These are phyloP conservation scores for Candida boidinii DNA, from an alignment of 805 yeast genomes.

Conservation along the genomic window DNA sequence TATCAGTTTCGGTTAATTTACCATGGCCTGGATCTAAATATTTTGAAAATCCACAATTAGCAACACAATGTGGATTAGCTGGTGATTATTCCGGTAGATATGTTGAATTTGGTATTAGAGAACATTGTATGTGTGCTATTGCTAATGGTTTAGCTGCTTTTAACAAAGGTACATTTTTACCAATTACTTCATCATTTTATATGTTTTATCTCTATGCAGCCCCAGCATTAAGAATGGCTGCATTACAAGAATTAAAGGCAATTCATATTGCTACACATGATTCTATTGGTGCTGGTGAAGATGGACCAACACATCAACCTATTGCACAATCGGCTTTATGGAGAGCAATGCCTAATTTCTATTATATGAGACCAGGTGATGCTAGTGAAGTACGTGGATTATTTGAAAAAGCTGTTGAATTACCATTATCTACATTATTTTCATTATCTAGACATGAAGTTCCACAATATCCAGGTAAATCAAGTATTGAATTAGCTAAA, in stretches of 20 bases:
- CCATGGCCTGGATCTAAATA: slow-evolving; percentile 21
- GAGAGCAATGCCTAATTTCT: slow-evolving; percentile 41
- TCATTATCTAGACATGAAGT: slow-evolving; percentile 23
- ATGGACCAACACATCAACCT: slow-evolving; percentile 53
- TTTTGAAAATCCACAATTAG: slow-evolving; percentile 22
- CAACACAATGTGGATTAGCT: slow-evolving; percentile 18
- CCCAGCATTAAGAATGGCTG: slow-evolving; percentile 43
- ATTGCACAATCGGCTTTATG: slow-evolving; percentile 42
- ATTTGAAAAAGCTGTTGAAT: slow-evolving; percentile 22
- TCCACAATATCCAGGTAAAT: slow-evolving; percentile 17
- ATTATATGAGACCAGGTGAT: slow-evolving; percentile 46
- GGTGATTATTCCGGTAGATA: slow-evolving; percentile 25
- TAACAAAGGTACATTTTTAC: slow-evolving; percentile 26
- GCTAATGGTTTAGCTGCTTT: slow-evolving; percentile 27
- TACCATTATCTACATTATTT: slow-evolving; percentile 14
- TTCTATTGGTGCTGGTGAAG: slow-evolving; percentile 51
- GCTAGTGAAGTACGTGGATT: slow-evolving; percentile 45
- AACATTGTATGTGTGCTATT: slow-evolving; percentile 27
- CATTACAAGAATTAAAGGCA: slow-evolving; percentile 34
- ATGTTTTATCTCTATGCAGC: slow-evolving; percentile 37
- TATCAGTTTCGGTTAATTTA: slow-evolving; percentile 24
- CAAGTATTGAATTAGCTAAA: slow-evolving; percentile 13
- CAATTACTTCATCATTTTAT: slow-evolving; percentile 29
- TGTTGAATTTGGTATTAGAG: slow-evolving; percentile 25
- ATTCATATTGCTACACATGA: slow-evolving; percentile 51